These are phyloP conservation scores for Guadua angustifolia DNA, from an alignment of 176 grass and related monocot genomes.

Conservation along the genomic window DNA sequence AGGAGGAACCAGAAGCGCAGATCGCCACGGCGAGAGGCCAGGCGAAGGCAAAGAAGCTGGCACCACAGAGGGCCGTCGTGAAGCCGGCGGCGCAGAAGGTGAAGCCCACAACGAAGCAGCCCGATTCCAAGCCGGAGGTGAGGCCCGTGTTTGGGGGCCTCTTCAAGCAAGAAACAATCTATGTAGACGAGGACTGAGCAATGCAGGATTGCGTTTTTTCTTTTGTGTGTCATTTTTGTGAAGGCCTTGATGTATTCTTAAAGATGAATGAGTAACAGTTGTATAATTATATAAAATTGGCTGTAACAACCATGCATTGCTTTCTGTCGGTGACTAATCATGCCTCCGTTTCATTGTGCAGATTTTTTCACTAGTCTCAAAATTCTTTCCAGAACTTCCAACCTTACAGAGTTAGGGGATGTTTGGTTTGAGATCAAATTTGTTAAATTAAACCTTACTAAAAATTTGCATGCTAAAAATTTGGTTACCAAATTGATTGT, in stretches of 20 bases:
- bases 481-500: too few relatives aligned
- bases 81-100: slow-evolving; percentile 63
- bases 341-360: not conserved
- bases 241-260: slow-evolving; percentile 19
- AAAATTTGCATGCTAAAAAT: too few relatives aligned
- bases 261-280: slow-evolving; percentile 24
- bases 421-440: too few relatives aligned
- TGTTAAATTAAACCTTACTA: too few relatives aligned
- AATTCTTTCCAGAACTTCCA: too few relatives aligned
- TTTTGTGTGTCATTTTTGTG: slow-evolving; percentile 29
- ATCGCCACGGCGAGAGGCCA: slow-evolving; percentile 79
- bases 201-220: not conserved
- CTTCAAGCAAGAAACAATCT: slow-evolving; percentile 95
- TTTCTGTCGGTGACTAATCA: not conserved
- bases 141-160: slow-evolving; percentile 92
- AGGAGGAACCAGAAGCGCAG: slow-evolving; percentile 63
- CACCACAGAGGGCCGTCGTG: slow-evolving; percentile 74
- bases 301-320: not conserved
- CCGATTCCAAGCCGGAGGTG: slow-evolving; percentile 59
- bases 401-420: not conserved
- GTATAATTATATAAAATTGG: slow-evolving; percentile 37
- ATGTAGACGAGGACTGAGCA: slow-evolving; percentile 75
- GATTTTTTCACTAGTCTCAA: not conserved
- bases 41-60: slow-evolving; percentile 78
- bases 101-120: slow-evolving; percentile 50